Evolutionary conservation across 352 stramenopile genomes (phyloP).

Genomic region (Phytophthora pseudosyringae): DNA sequence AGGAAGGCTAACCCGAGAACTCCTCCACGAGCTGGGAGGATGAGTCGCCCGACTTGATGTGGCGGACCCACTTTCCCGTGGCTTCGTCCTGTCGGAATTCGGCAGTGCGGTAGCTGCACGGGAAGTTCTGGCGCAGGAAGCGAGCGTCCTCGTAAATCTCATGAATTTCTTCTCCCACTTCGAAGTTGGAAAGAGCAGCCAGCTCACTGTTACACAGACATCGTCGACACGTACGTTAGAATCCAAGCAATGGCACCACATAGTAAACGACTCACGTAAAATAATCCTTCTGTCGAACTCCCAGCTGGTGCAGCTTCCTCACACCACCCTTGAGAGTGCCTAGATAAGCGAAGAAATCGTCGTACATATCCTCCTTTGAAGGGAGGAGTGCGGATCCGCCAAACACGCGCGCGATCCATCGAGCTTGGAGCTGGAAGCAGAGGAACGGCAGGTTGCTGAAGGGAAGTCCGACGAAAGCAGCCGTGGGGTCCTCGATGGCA

Average conservation of each 20-base stretch:
- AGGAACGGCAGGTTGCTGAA: slow-evolving; percentile 85
- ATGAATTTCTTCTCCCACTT: slow-evolving; percentile 54
- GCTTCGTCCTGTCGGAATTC: slow-evolving; percentile 56
- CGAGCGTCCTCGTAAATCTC: slow-evolving; percentile 75
- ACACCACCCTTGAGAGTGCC: slow-evolving; percentile 46
- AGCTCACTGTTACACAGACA: slow-evolving; percentile 40
- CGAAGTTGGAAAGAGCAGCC: slow-evolving; percentile 40
- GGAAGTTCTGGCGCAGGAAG: slow-evolving; percentile 60
- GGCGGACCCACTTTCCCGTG: slow-evolving; percentile 50
- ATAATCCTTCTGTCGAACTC: slow-evolving; percentile 52
- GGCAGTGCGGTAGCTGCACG: slow-evolving; percentile 67
- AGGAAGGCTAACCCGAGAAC: slow-evolving; percentile 28
- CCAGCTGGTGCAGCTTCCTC: slow-evolving; percentile 78
- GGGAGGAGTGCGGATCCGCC: slow-evolving; percentile 43
- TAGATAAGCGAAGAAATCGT: slow-evolving; percentile 58
- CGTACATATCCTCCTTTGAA: slow-evolving; percentile 75
- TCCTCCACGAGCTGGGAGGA: slow-evolving; percentile 34
- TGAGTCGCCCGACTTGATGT: slow-evolving; percentile 34
- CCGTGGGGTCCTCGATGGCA: slow-evolving; percentile 74
- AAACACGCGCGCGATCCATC: slow-evolving; percentile 75
- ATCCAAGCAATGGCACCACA: not conserved
- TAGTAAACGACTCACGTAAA: slow-evolving; percentile 45
- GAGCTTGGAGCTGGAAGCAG: slow-evolving; percentile 81
- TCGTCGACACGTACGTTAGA: not conserved
- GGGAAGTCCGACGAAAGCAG: slow-evolving; percentile 73